Conservation (phyloP, 1,284 basidiomycete species). For the Amylostereum chailletii region DNA sequence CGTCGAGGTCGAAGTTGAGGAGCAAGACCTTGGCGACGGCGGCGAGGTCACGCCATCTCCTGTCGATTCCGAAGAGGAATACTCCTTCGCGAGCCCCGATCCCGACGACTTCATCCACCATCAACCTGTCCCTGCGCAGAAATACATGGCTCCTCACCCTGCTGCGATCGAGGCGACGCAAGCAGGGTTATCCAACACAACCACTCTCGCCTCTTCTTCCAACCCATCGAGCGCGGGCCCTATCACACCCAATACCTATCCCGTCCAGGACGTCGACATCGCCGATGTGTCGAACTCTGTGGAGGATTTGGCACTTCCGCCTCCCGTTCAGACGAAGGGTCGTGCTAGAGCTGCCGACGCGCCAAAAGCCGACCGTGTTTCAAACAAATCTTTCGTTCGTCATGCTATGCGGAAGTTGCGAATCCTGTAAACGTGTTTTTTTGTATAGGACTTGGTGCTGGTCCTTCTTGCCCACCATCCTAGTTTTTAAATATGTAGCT, state of each 20-base stretch:
- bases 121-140: not conserved
- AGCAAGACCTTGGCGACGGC: not conserved
- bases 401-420: not conserved
- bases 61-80: slow-evolving; percentile 32
- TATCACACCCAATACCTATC: slow-evolving; percentile 35
- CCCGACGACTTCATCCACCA: not conserved
- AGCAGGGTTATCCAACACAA: not conserved
- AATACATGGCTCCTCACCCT: not conserved
- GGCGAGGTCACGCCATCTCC: not conserved
- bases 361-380: not conserved
- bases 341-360: not conserved
- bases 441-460: not conserved
- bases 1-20: slow-evolving; percentile 32
- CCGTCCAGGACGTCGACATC: slow-evolving; percentile 27
- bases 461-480: no score
- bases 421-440: not conserved
- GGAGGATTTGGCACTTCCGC: not conserved
- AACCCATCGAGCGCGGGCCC: slow-evolving; percentile 27
- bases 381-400: not conserved
- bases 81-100: not conserved
- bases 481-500: no score
- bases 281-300: not conserved
- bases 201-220: not conserved
- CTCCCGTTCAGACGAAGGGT: not conserved
- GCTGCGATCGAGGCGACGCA: no score